Conservation (phyloP, 768 basidiomycete species). For the Tricholoma matsutake region DNA sequence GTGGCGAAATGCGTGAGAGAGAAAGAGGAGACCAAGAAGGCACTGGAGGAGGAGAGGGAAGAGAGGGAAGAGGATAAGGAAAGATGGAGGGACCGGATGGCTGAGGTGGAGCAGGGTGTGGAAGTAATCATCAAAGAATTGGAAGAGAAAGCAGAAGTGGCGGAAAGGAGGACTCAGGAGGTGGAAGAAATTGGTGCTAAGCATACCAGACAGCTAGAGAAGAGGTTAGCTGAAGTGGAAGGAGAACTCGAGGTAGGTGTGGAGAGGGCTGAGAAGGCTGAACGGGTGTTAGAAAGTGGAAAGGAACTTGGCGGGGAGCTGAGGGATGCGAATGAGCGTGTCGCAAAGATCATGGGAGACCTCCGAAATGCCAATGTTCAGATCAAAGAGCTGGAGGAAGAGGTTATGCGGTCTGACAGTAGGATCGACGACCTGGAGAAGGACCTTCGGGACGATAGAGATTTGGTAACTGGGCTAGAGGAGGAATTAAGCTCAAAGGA, state of each 20-base stretch:
- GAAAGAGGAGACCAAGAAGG: constrained; percentile 43
- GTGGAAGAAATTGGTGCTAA: constrained; percentile 36
- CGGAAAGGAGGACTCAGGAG: constrained; percentile 45
- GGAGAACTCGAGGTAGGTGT: constrained; percentile 53
- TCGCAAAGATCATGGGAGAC: constrained; percentile 53
- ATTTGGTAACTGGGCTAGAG: constrained; percentile 41
- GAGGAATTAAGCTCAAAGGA: constrained; percentile 36
- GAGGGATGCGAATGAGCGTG: constrained; percentile 60
- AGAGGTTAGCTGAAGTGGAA: constrained; percentile 40
- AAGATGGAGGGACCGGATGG: constrained; percentile 68
- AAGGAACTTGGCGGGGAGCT: constrained; percentile 69
- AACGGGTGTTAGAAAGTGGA: constrained; percentile 57
- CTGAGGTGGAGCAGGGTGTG: constrained; percentile 68
- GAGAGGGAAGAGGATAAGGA: constrained; percentile 67
- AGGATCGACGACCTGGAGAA: constrained; percentile 55
- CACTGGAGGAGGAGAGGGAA: constrained; percentile 50
- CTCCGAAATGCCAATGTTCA: constrained; percentile 57
- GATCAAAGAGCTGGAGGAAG: constrained; percentile 61
- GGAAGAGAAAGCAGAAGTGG: constrained; percentile 50
- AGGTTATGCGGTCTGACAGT: constrained; percentile 48
- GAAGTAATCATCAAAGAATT: constrained; percentile 63
- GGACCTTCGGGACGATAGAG: constrained; percentile 52
- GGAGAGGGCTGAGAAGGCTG: constrained; percentile 63
- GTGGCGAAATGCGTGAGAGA: constrained; percentile 44
- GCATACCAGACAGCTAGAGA: constrained; percentile 45